phyloP scores from a whole-genome alignment of 106 monocot species.

The Allium fistulosum region DNA sequence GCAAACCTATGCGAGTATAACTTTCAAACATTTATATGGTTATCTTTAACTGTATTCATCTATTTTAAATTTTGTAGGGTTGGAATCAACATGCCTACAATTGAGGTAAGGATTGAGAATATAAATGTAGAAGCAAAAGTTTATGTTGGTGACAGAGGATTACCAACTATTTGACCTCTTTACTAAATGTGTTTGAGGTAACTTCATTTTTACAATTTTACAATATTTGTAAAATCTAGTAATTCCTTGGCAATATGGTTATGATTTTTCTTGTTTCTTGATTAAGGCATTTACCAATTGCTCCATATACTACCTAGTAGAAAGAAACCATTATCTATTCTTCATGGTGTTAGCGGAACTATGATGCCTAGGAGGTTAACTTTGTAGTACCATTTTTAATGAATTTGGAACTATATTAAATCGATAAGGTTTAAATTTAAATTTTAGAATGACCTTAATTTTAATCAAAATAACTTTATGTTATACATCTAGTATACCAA shows the following conservation, averaged over 20 bases:
- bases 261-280: background rate
- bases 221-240: too few relatives aligned
- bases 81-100: slow-evolving; percentile 59
- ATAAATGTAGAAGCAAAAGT: slow-evolving; percentile 39
- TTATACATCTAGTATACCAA: too few relatives aligned
- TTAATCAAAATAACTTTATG: too few relatives aligned
- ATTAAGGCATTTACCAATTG: slow-evolving; percentile 12
- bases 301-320: slow-evolving; percentile 33
- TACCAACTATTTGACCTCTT: slow-evolving; percentile 54
- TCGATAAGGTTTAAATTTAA: background rate
- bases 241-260: too few relatives aligned
- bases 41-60: background rate
- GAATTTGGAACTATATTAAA: background rate
- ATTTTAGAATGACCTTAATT: slow-evolving; percentile 46
- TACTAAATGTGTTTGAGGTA: slow-evolving; percentile 44
- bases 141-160: slow-evolving; percentile 45
- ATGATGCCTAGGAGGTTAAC: slow-evolving; percentile 34
- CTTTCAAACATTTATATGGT: too few relatives aligned
- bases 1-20: too few relatives aligned
- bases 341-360: slow-evolving; percentile 38
- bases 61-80: slow-evolving; percentile 19
- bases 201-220: too few relatives aligned
- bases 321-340: slow-evolving; percentile 33
- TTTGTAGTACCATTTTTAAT: background rate
- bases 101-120: slow-evolving; percentile 65